A percentile compares a stretch with the other conserved stretches of the same genome.
phyloP scores from a whole-genome alignment of 176 grass and related monocot species.

The Triticum turgidum region DNA sequence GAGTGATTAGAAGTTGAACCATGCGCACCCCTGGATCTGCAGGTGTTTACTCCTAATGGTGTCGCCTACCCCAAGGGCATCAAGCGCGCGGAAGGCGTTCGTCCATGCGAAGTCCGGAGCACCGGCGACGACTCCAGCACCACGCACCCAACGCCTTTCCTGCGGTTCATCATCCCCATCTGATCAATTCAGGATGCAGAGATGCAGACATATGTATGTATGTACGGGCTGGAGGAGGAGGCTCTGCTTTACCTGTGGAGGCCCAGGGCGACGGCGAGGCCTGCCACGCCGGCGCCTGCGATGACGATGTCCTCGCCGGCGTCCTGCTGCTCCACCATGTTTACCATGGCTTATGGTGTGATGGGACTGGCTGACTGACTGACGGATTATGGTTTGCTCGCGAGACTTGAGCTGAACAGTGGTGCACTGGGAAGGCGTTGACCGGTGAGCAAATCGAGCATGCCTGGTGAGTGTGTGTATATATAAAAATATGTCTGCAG shows the following conservation, averaged over 20 bases:
- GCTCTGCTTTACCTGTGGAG: conserved; percentile 33
- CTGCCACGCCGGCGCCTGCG: conserved; percentile 43
- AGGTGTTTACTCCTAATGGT: conserved; percentile 39
- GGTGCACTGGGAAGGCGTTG: background rate
- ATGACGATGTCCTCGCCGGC: conserved; percentile 39
- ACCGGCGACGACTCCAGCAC: conserved; percentile 5
- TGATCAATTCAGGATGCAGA: background rate
- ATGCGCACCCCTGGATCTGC: background rate
- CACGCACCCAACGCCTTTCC: conserved; percentile 48
- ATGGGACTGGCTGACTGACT: background rate
- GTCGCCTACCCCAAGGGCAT: conserved; percentile 49
- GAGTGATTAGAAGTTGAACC: background rate
- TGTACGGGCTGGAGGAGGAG: too few relatives aligned
- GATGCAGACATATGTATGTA: background rate
- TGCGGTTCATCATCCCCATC: background rate
- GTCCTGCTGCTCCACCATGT: background rate
- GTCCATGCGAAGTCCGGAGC: conserved; percentile 43
- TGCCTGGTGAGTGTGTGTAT: background rate
- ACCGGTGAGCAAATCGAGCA: background rate
- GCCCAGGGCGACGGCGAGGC: conserved; percentile 39
- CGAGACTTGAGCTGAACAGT: too few relatives aligned
- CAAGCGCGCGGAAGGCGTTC: conserved; percentile 55
- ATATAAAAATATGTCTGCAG: background rate
- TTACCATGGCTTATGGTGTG: background rate
- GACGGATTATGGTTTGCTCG: background rate